Evolutionary conservation across 2,329 filamentous ascomycete genomes (phyloP).

Genomic region (Mollisiaceae sp.): DNA sequence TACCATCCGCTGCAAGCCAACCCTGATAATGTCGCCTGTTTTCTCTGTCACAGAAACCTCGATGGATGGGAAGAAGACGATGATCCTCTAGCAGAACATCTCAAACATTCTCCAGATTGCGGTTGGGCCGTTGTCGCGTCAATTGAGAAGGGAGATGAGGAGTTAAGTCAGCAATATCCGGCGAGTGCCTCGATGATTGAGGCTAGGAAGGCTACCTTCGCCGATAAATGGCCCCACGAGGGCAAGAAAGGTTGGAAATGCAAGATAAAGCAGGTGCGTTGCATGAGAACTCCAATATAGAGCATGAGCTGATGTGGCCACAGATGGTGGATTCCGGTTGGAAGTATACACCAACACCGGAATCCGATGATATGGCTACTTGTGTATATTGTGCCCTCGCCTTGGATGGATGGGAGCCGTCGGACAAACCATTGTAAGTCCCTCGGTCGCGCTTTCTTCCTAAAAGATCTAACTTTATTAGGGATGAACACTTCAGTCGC

Average conservation of each 20-base stretch:
- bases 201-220: constrained; percentile 84
- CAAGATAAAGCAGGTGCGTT: constrained; percentile 79
- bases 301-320: constrained; percentile 8
- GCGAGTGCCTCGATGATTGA: constrained; percentile 71
- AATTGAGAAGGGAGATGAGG: constrained; percentile 64
- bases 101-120: constrained; percentile 81
- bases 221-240: constrained; percentile 87
- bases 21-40: constrained; percentile 89
- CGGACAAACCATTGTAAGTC: constrained; percentile 83
- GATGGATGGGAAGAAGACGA: constrained; percentile 93
- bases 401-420: constrained; percentile 92
- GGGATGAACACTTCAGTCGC: constrained; percentile 84
- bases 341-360: constrained; percentile 86
- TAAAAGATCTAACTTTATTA: constrained; percentile 44
- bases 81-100: constrained; percentile 81
- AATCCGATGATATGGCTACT: constrained; percentile 86
- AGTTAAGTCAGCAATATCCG: constrained; percentile 75
- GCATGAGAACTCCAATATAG: background rate
- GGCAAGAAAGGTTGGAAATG: constrained; percentile 86
- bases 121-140: constrained; percentile 81
- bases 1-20: constrained; percentile 77
- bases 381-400: constrained; percentile 90
- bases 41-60: constrained; percentile 80
- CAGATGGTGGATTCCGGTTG: constrained; percentile 91
- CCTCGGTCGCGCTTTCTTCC: constrained; percentile 12